These are phyloP conservation scores for Prunus salicina DNA, from an alignment of 306 rosid genomes.

Conservation along the genomic window DNA sequence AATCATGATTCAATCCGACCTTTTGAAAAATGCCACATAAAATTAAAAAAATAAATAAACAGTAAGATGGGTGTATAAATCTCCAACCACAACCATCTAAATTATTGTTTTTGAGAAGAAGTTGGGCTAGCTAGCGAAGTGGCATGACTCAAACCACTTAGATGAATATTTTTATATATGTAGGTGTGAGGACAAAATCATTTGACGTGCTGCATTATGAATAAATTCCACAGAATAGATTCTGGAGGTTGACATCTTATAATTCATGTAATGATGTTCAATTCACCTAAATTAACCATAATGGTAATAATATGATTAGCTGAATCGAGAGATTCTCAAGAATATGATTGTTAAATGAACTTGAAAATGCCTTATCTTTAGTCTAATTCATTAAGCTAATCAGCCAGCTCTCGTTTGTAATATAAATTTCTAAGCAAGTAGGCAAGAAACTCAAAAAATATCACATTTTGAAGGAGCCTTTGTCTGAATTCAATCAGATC, in stretches of 20 bases:
- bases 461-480: no score
- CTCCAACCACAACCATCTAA: background rate
- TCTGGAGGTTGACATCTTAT: background rate
- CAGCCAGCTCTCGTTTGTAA: no score
- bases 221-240: background rate
- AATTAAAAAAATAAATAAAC: no score
- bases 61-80: background rate
- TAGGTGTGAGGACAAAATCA: background rate
- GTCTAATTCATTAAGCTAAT: no score
- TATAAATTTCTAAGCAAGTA: no score
- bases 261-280: background rate
- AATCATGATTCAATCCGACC: background rate
- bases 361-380: no score
- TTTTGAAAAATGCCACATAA: background rate
- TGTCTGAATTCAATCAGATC: no score
- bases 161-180: background rate
- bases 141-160: background rate
- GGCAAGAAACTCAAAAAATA: no score
- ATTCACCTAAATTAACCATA: background rate
- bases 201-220: slow-evolving; percentile 5
- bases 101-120: background rate
- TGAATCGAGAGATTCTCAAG: background rate
- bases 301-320: no score
- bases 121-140: background rate
- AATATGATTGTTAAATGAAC: no score